These are phyloP conservation scores for Cryoendolithus antarcticus DNA, from an alignment of 2,329 filamentous ascomycete species.

Conservation along the genomic window DNA sequence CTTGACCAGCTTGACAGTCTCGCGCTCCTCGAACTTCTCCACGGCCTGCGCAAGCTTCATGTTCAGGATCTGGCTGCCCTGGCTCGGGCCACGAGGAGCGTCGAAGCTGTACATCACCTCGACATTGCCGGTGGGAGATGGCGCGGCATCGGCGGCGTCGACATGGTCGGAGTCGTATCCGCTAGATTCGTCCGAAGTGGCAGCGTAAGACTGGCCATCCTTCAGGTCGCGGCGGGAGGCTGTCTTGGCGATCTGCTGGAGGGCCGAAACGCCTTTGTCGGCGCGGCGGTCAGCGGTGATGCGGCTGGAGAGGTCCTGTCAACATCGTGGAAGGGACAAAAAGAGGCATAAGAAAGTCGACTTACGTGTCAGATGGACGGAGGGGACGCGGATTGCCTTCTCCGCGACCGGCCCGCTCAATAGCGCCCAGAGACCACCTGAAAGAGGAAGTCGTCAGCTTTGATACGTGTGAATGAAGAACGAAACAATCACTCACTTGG, in stretches of 20 bases:
- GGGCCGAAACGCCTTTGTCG: conserved; percentile 17
- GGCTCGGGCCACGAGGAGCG: conserved; percentile 34
- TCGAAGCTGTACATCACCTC: conserved; percentile 45
- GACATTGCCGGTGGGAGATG: conserved; percentile 33
- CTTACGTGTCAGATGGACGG: conserved; percentile 23
- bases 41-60: conserved; percentile 45
- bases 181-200: conserved; percentile 25
- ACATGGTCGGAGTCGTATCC: conserved; percentile 34
- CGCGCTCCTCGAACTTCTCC: conserved; percentile 46
- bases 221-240: conserved; percentile 20
- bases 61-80: conserved; percentile 46
- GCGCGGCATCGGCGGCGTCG: conserved; percentile 26
- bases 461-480: too few relatives aligned
- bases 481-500: conserved; percentile 21
- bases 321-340: not conserved
- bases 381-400: conserved; percentile 21
- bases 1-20: conserved; percentile 49
- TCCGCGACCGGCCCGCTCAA: conserved; percentile 15
- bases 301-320: conserved; percentile 8
- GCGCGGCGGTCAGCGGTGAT: conserved; percentile 18
- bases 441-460: too few relatives aligned
- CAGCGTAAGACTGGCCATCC: conserved; percentile 31
- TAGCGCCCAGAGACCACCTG: conserved; percentile 33
- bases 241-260: conserved; percentile 15
- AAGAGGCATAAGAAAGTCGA: not conserved